These are phyloP conservation scores for Pythium rishiriense DNA, from an alignment of 352 stramenopile genomes.

Conservation along the genomic window DNA sequence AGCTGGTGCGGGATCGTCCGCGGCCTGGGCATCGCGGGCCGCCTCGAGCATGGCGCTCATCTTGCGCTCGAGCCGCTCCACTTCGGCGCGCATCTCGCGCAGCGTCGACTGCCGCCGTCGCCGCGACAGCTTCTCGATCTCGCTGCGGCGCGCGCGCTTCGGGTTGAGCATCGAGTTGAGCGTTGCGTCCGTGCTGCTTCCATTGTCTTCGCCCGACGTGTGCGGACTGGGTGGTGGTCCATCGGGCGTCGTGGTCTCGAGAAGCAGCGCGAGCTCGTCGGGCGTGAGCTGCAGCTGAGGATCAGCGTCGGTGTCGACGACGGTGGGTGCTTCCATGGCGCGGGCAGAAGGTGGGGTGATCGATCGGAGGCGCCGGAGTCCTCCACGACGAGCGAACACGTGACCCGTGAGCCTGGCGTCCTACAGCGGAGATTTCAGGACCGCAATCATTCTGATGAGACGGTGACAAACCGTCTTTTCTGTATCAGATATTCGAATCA, in stretches of 20 bases:
- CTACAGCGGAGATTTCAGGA: not conserved
- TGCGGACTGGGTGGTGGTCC: conserved; percentile 6
- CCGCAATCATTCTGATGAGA: conserved; percentile 11
- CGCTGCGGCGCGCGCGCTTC: conserved; percentile 41
- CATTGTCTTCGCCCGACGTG: conserved; percentile 23
- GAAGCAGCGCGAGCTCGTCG: conserved; percentile 24
- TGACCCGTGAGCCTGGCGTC: not conserved
- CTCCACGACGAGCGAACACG: not conserved
- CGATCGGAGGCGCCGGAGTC: not conserved
- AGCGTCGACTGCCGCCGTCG: conserved; percentile 26
- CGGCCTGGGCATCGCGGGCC: conserved; percentile 26
- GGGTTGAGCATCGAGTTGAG: not conserved
- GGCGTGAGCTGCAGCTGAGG: conserved; percentile 26
- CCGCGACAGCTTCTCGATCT: conserved; percentile 65
- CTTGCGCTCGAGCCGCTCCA: conserved; percentile 41
- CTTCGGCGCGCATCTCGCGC: conserved; percentile 45
- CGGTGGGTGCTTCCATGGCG: conserved; percentile 8
- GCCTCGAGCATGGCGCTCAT: conserved; percentile 22
- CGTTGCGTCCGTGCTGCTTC: conserved; percentile 4
- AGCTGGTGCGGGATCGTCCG: not conserved
- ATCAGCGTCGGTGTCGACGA: conserved; percentile 1
- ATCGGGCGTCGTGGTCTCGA: conserved; percentile 29
- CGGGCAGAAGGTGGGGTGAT: not conserved
- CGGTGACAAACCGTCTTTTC: not conserved
- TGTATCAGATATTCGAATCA: not conserved